Conservation (phyloP, 371 early-diverging fungal genomes). For the Mucor lusitanicus region DNA sequence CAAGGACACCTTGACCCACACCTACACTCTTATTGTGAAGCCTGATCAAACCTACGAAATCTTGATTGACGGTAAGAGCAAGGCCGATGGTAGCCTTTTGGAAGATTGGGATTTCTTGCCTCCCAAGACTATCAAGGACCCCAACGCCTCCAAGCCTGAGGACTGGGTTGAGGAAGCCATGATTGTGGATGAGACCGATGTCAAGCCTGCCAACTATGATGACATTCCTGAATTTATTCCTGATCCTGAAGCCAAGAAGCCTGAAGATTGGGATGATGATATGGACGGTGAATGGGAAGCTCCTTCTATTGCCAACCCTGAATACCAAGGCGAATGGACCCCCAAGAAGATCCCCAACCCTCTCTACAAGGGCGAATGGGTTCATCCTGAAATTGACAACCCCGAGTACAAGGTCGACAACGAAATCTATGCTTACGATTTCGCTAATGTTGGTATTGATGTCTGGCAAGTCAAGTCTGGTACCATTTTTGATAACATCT, state of each 20-base stretch:
- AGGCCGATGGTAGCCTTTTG: conserved; percentile 71
- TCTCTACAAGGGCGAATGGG: conserved; percentile 94
- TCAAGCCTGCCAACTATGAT: conserved; percentile 89
- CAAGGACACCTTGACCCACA: conserved; percentile 75
- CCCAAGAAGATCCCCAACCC: conserved; percentile 92
- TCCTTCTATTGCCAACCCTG: conserved; percentile 88
- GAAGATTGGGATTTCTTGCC: conserved; percentile 88
- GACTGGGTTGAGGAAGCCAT: conserved; percentile 94
- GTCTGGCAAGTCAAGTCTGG: conserved; percentile 96
- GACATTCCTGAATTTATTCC: conserved; percentile 78
- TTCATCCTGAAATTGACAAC: conserved; percentile 87
- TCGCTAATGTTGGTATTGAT: conserved; percentile 90
- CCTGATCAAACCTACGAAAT: conserved; percentile 90
- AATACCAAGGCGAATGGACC: conserved; percentile 81
- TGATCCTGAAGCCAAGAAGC: conserved; percentile 88
- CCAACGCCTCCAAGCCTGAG: conserved; percentile 86
- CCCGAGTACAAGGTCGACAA: conserved; percentile 89
- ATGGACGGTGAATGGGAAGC: conserved; percentile 90
- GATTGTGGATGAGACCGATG: conserved; percentile 85
- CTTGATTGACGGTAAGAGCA: conserved; percentile 76
- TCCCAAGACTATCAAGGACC: conserved; percentile 93
- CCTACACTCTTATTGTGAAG: conserved; percentile 90
- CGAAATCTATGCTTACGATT: conserved; percentile 78
- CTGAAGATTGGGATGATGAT: conserved; percentile 93
- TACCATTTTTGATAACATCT: conserved; percentile 92